A percentile compares a stretch with the other conserved stretches of the same genome.
These are phyloP conservation scores for Colletotrichum spinosum DNA, from an alignment of 2,329 filamentous ascomycete genomes.

Conservation along the genomic window DNA sequence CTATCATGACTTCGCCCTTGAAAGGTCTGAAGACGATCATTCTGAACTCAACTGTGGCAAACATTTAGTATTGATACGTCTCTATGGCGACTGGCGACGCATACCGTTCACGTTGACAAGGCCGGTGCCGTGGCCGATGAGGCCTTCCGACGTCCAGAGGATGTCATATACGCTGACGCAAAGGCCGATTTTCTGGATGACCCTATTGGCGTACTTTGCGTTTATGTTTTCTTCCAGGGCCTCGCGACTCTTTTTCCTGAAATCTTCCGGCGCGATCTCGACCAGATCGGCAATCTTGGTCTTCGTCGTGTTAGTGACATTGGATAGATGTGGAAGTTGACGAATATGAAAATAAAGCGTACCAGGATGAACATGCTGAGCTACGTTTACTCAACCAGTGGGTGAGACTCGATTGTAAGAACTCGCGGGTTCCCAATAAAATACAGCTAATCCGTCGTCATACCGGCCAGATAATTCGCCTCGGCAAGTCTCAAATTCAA, in stretches of 20 bases:
- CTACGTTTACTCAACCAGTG: background rate
- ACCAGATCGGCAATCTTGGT: constrained; percentile 95
- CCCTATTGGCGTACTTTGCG: constrained; percentile 94
- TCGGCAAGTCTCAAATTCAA: too few species aligned
- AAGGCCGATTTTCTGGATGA: constrained; percentile 93
- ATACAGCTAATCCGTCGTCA: too few species aligned
- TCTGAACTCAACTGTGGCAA: constrained; percentile 83
- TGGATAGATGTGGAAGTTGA: background rate
- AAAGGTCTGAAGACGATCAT: constrained; percentile 95
- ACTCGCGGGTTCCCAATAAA: too few species aligned
- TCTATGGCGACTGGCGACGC: background rate
- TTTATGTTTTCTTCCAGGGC: constrained; percentile 98
- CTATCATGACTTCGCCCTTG: constrained; percentile 91
- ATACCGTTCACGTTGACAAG: constrained; percentile 93
- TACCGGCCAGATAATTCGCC: too few species aligned
- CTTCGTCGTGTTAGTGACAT: constrained; percentile 57
- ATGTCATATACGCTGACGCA: constrained; percentile 95
- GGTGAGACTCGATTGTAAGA: too few species aligned
- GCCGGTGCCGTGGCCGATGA: constrained; percentile 93
- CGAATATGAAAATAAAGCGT: constrained; percentile 34
- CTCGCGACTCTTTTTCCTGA: constrained; percentile 82
- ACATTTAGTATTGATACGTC: constrained; percentile 30
- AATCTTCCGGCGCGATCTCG: constrained; percentile 90
- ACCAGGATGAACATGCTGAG: constrained; percentile 64
- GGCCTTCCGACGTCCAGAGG: constrained; percentile 87